Base-by-base conservation (phyloP, 345 rosid species). In the Balakata baccata region DNA sequence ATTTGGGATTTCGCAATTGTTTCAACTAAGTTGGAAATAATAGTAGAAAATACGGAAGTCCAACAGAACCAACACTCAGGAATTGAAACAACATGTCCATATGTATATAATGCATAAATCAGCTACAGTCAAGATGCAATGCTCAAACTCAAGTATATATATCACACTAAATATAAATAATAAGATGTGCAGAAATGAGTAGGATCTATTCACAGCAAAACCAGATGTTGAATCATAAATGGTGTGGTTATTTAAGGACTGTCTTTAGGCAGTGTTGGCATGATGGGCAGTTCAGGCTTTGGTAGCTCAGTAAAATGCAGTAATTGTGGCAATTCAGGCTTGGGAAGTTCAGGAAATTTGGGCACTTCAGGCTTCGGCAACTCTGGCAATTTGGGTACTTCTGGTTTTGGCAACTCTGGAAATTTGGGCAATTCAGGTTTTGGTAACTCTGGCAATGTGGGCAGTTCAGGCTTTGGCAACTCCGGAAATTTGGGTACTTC, bases 291-390 rank as follows among this genome's bases (percentile, higher is more conserved):
- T 41, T 49, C 43, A 11, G 20, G 70, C 6, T 49, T 49, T 23
- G 58, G 59, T 0, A 67, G 16, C 13, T 67, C 56, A 4, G 70
- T 58, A 4, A 67, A 22, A 0, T 67, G 23, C 0, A 58, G 70
- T 18, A 67, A 39, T 1, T 58, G 37, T 7, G 62, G 43, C 18
- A 43, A 0, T 16, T 58, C 54, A 20, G 65, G 74, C 10, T 71
- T 58, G 43, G 74, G 74, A 22, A 71, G 10, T 16, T 71, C 74
- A 2, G 74, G 74, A 4, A 71, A 0, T 45, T 71, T n/a, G 13
- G 73, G 62, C 23, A 58, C 23, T 58, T 58, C 62, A 22, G 37
- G 62, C 14, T 58, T 58, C 8, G 62, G 66, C 16, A 71, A 6
- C 8, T 11, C 20, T 0, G 74, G 74, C 16, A 71, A 1, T 0